These are phyloP conservation scores for Coemansia sp. DNA, from an alignment of 192 early-diverging fungal species.

Conservation along the genomic window DNA sequence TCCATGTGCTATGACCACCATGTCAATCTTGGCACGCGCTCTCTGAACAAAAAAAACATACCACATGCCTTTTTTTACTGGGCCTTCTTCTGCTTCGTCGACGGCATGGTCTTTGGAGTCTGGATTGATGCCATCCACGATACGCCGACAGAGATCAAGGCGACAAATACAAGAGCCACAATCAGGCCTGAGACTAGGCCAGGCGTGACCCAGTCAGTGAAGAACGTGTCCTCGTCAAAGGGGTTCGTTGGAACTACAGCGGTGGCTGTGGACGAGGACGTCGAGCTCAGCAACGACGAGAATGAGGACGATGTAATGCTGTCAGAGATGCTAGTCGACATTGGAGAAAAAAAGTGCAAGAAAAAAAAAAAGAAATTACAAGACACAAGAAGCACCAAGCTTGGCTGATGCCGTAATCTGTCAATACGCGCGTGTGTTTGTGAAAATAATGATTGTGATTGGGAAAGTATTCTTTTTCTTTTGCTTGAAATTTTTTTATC, in stretches of 20 bases:
- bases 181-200: conserved; percentile 51
- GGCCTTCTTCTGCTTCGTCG: conserved; percentile 49
- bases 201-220: conserved; percentile 57
- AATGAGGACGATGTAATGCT: conserved; percentile 15
- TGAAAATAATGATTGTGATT: background rate
- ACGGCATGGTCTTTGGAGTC: conserved; percentile 50
- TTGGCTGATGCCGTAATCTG: too few relatives aligned
- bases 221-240: conserved; percentile 51
- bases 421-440: background rate
- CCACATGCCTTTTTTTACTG: conserved; percentile 18
- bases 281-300: conserved; percentile 6
- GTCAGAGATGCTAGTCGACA: conserved; percentile 14
- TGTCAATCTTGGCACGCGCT: background rate
- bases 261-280: conserved; percentile 17
- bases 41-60: background rate
- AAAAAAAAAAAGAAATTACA: background rate
- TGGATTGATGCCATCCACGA: conserved; percentile 54
- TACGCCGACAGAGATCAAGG: conserved; percentile 40
- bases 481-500: background rate
- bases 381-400: too few relatives aligned
- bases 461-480: conserved; percentile 3
- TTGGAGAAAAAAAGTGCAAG: conserved; percentile 4
- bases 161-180: conserved; percentile 38
- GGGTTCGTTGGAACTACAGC: conserved; percentile 16
- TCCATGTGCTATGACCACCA: conserved; percentile 1